Conservation (phyloP, 345 rosid genomes). For the Anacardium occidentale region DNA sequence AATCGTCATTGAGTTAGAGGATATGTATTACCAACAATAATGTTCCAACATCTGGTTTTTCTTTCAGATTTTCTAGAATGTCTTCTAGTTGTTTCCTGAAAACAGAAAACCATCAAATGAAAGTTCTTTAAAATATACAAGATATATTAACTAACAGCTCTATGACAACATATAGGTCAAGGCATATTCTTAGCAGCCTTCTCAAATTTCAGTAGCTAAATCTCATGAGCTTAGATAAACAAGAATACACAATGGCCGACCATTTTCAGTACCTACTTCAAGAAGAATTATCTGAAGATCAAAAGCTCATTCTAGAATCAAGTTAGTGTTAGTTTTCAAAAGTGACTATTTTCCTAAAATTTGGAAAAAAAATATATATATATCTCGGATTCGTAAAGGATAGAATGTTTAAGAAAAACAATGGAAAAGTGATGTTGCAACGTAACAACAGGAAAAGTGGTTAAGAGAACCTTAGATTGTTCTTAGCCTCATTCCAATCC, state of each 20-base stretch:
- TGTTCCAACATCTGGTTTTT: constrained; percentile 91
- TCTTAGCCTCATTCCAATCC: not conserved
- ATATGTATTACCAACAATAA: constrained; percentile 68
- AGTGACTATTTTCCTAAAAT: not conserved
- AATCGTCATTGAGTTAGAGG: constrained; percentile 9
- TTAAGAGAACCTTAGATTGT: too few species aligned
- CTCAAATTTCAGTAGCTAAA: not conserved
- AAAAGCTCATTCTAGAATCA: not conserved
- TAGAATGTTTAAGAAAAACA: not conserved
- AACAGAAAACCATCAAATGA: constrained; percentile 17
- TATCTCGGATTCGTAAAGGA: not conserved
- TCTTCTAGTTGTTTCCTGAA: constrained; percentile 87
- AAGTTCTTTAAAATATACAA: not conserved
- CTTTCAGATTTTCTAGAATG: constrained; percentile 78
- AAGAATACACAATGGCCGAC: not conserved
- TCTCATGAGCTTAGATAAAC: not conserved
- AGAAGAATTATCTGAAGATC: not conserved
- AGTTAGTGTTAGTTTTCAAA: not conserved
- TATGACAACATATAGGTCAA: not conserved
- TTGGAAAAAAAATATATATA: not conserved
- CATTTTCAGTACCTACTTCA: too few species aligned
- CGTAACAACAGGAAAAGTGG: not conserved
- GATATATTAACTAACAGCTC: not conserved
- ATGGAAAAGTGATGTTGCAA: not conserved
- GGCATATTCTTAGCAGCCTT: not conserved